Evolutionary conservation across 352 stramenopile species (phyloP), one percentile per base, ranked within the genome.

Genomic region (Phytophthora sp.): DNA sequence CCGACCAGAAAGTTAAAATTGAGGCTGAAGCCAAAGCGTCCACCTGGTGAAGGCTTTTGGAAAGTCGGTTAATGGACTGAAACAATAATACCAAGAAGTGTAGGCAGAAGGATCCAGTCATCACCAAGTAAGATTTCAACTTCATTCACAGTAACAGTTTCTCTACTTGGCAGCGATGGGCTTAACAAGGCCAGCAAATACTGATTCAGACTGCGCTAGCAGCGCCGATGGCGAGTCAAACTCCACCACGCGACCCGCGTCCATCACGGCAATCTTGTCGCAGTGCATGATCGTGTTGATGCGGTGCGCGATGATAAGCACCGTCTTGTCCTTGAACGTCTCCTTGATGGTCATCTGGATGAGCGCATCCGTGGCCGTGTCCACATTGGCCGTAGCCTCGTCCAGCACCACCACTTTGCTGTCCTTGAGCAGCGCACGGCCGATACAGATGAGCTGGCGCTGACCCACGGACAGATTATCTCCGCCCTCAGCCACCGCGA

Each of bases 331-430:
- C 20, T 60, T 49, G 76, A 98, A 98, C 42, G 96, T 92, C 46
- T 91, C 57, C 44, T 95, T 75, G 65, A 98, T 96, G n/a, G 86
- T 92, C 5, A 62, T 61, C 61, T 71, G 6, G 58, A 81, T 77
- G 18, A 79, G 58, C 4, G 47, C 49, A 44, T 98, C 91, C 16
- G 74, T 90, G 21, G 74, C 73, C 2, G 59, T 67, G 53, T 95
- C 89, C 30, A 95, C 82, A 23, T 80, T 91, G 20, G 88, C 86
- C 7, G 96, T 99, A 3, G 96, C 96, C 76, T 99, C 97, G 59
- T 99, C 97, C 78, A 99, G 88, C 15, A 99, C 73, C 13, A 99
- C 74, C 35, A 99, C 94, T 49, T 79, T 76, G 47, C 88, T 94
- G 45, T 97, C 80, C 21, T 86, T 80, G 11, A 99, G 73, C 55